A percentile compares a stretch with the other conserved stretches of the same genome.
Evolutionary conservation across 768 basidiomycete species (phyloP).

Genomic region (Suillus weaverae): DNA sequence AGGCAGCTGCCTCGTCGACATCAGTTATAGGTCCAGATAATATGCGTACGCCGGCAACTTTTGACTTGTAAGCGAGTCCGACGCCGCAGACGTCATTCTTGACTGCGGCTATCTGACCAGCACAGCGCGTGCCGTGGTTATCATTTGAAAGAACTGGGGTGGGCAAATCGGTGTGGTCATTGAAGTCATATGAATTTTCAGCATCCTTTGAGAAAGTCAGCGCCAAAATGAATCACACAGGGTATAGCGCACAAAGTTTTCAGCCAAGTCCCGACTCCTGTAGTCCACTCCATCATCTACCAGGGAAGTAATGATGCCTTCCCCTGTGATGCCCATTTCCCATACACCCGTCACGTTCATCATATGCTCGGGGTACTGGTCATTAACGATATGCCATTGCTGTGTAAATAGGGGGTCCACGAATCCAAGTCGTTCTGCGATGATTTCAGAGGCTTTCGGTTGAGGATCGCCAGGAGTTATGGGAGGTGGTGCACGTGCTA

Average conservation of each 20-base stretch:
- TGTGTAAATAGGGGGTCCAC: conserved; percentile 76
- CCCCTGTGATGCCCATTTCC: conserved; percentile 87
- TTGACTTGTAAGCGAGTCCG: conserved; percentile 89
- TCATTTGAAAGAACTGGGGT: conserved; percentile 88
- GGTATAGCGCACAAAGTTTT: conserved; percentile 71
- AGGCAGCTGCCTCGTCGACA: conserved; percentile 90
- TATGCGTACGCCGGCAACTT: conserved; percentile 92
- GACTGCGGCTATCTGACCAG: conserved; percentile 91
- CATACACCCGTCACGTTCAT: conserved; percentile 95
- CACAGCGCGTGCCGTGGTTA: conserved; percentile 96
- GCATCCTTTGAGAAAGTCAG: conserved; percentile 57
- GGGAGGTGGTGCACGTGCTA: conserved; percentile 56
- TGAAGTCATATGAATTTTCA: conserved; percentile 92
- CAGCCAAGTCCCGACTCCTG: conserved; percentile 79
- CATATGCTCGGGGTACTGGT: conserved; percentile 73
- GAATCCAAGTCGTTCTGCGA: conserved; percentile 65
- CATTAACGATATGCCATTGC: conserved; percentile 97
- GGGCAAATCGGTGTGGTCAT: conserved; percentile 87
- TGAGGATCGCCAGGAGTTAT: conserved; percentile 36
- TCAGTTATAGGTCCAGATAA: conserved; percentile 94
- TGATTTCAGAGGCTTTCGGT: conserved; percentile 38
- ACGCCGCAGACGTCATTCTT: conserved; percentile 94
- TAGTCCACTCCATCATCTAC: conserved; percentile 97
- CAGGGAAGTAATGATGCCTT: conserved; percentile 82
- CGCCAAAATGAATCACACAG: background rate